These are phyloP conservation scores for Chamaecyparis obtusa DNA, from an alignment of 75 land plant species.

Conservation along the genomic window DNA sequence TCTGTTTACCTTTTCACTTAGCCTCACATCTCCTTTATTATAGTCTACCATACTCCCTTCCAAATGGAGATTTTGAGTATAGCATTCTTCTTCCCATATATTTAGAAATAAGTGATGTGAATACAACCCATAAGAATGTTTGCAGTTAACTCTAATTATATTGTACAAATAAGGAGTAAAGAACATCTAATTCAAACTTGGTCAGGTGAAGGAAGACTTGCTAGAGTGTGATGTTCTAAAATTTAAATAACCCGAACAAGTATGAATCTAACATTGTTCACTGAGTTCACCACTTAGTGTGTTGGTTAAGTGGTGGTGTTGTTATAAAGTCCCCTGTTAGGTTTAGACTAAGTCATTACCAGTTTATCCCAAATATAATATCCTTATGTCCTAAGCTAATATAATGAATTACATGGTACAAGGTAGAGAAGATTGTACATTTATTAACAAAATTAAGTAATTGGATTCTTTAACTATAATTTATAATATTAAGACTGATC, in stretches of 20 bases:
- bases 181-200: not conserved
- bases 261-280: not conserved
- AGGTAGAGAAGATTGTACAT: too few species aligned
- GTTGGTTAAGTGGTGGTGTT: too few species aligned
- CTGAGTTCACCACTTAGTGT: too few species aligned
- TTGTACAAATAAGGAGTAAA: not conserved
- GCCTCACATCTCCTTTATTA: not conserved
- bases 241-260: not conserved
- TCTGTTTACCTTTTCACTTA: not conserved
- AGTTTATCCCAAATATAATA: too few species aligned
- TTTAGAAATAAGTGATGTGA: not conserved
- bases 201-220: not conserved
- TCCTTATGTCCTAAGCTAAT: too few species aligned
- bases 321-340: too few species aligned
- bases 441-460: too few species aligned
- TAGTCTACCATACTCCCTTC: not conserved
- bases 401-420: too few species aligned
- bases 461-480: too few species aligned
- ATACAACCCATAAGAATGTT: not conserved
- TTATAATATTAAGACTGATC: too few species aligned
- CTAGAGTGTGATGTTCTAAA: not conserved
- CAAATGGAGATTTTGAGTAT: not conserved
- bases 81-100: not conserved
- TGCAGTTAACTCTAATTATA: not conserved
- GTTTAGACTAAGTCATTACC: too few species aligned